phyloP scores from a whole-genome alignment of 345 rosid species.

The Populus alba region DNA sequence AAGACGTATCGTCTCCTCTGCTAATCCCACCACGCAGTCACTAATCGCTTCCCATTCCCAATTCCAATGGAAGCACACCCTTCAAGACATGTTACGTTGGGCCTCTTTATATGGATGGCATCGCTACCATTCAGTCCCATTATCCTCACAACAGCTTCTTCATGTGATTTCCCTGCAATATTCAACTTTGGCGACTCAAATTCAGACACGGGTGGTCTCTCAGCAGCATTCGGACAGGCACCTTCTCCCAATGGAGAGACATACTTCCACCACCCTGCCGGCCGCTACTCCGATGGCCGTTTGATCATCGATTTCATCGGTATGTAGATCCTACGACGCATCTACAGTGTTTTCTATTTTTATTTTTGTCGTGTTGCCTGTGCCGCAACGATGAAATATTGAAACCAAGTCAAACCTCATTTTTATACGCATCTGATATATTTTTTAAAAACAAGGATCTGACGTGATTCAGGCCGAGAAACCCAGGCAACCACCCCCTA shows the following conservation, averaged over 20 bases:
- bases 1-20: too few relatives aligned
- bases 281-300: conserved; percentile 69
- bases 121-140: background rate
- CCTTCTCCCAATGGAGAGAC: conserved; percentile 59
- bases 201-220: conserved; percentile 56
- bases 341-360: too few relatives aligned
- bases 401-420: too few relatives aligned
- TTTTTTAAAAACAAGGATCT: too few relatives aligned
- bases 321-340: conserved; percentile 2
- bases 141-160: background rate
- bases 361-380: too few relatives aligned
- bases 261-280: conserved; percentile 53
- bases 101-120: background rate
- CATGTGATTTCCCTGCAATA: conserved; percentile 40
- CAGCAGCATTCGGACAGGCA: conserved; percentile 60
- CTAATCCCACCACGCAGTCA: background rate
- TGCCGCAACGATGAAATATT: too few relatives aligned
- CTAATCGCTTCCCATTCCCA: background rate
- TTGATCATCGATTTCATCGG: conserved; percentile 67
- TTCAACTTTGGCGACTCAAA: conserved; percentile 57
- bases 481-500: too few relatives aligned
- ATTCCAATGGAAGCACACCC: too few relatives aligned
- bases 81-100: background rate
- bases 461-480: too few relatives aligned
- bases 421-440: too few relatives aligned